These are phyloP conservation scores for Lasiosphaeria miniovina DNA, from an alignment of 495 filamentous ascomycete species.

Conservation along the genomic window DNA sequence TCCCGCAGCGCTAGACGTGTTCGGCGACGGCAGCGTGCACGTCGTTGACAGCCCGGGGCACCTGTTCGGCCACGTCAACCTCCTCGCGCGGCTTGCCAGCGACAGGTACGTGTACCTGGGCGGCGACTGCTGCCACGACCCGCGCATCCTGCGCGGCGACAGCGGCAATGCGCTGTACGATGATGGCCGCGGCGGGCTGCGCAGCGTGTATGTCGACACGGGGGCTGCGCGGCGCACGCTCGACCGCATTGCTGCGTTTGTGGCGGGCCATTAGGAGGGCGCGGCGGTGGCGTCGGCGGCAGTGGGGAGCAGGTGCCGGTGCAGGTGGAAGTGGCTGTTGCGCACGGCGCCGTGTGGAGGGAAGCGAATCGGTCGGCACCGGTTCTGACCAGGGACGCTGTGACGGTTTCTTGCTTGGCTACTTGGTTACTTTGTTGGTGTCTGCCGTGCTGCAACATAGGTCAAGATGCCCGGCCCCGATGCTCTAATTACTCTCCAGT, in stretches of 20 bases:
- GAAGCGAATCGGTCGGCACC: conserved; percentile 33
- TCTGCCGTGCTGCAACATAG: too few species aligned
- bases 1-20: conserved; percentile 44
- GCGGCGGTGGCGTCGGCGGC: too few species aligned
- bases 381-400: conserved; percentile 29
- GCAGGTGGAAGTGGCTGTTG: conserved; percentile 43
- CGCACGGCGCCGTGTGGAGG: conserved; percentile 46
- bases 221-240: conserved; percentile 34
- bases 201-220: conserved; percentile 43
- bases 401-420: too few species aligned
- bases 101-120: conserved; percentile 40
- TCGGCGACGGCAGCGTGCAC: conserved; percentile 37
- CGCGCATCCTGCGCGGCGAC: conserved; percentile 39
- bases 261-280: conserved; percentile 5
- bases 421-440: too few species aligned
- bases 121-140: conserved; percentile 49
- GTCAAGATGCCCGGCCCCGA: too few species aligned
- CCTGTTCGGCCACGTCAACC: conserved; percentile 46
- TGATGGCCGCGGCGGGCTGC: conserved; percentile 31
- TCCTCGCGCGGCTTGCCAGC: conserved; percentile 33
- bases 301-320: background rate
- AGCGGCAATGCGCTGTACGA: conserved; percentile 42
- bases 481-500: too few species aligned
- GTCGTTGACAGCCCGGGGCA: conserved; percentile 49
- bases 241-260: conserved; percentile 24